Base-by-base conservation (phyloP, 1,284 basidiomycete genomes). In the Cutaneotrichosporon spelunceum region DNA sequence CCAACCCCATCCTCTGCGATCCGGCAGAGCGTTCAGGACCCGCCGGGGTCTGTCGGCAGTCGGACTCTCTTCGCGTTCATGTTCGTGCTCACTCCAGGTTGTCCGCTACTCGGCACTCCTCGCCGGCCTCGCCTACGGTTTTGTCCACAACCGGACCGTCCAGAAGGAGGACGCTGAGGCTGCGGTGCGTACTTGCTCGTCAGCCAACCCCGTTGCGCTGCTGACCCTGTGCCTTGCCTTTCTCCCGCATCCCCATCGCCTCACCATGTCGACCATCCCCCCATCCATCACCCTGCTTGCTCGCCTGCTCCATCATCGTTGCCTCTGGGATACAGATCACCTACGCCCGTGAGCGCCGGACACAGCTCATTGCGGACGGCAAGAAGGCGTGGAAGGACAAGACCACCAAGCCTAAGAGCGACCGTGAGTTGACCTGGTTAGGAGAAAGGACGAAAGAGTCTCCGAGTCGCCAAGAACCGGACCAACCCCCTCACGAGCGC, bases 71-170 rank as follows among this genome's bases (percentile, higher is more conserved):
- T 47, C 26, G 23, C 29, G 24, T 13, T 49, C 16, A 26, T 24
- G 48, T n/a, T 23, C 9, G 8, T 36, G 45, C 62, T 63, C n/a
- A 59, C 48, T 19, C n/a, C 72, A 99, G 95, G 94, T 97, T 78
- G 90, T 90, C 74, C 91, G 95, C 73, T 99, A 97, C 82, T 88
- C 93, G 42, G 93, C 95, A 57, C 87, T 99, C 69, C 82, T 89
- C 67, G 84, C 86, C 60, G 95, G 95, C 76, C 85, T 97, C 72
- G 82, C 88, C 78, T 99, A 98, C 80, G 95, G 96, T 73, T 88
- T 96, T 78, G 84, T 87, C 71, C 95, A 98, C 83, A 88, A 89
- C 76, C 86, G 89, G 74, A 90, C 93, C 76, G 82, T 99, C 70
- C 93, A 96, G 82, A 85, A 87, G 69, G 83, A 86, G 68, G 86